Base-by-base conservation (phyloP, 495 filamentous ascomycete species). In the Bathelium albidoporum region DNA sequence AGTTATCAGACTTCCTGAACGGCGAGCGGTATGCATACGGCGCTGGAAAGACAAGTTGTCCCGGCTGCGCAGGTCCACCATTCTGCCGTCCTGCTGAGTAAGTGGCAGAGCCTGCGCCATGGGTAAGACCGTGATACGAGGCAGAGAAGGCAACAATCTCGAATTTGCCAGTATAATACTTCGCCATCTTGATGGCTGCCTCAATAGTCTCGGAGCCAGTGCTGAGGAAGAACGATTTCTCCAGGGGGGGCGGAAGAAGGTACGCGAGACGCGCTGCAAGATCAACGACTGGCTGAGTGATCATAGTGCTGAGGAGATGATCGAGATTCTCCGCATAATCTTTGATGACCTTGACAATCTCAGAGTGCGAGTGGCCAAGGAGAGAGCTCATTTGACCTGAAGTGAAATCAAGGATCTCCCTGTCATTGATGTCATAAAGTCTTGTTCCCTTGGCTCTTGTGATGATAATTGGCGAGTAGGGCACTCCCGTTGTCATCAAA, bases 311-410 rank as follows among this genome's bases (percentile, higher is more conserved):
- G 67, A 80, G 78, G 26, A 83, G 77, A 59, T 85, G 82, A 64
- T 83, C 81, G 39, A 83, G 77, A 34, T 73, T 62, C 0, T 68
- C 70, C 18, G 77, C 75, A 53, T 79, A 73, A 0, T 78, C 62
- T 11, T 68, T 62, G 31, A 83, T 78, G 0, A 78, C 74, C 26
- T 77, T 64, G 7, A 84, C 79, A 36, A 83, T 81, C 59, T 85
- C 81, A 0, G 82, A 80, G 63, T 84, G 77, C 0, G 76, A 78
- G 64, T 85, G 82, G n/a, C 81, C 82, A 0, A 85, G 73, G 0
- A 84, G 72, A 26, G 77, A 83, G 20, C 77, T 78, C 79, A 82
- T 82, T 60, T 83, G 81, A 32, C 81, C 82, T 0, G 81, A 83
- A 0, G 81, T 83, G 49, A 29, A 55, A 29, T 55, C 34, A 39